Conservation (phyloP, 1,139 yeast genomes). For the Hansenula anomala region DNA sequence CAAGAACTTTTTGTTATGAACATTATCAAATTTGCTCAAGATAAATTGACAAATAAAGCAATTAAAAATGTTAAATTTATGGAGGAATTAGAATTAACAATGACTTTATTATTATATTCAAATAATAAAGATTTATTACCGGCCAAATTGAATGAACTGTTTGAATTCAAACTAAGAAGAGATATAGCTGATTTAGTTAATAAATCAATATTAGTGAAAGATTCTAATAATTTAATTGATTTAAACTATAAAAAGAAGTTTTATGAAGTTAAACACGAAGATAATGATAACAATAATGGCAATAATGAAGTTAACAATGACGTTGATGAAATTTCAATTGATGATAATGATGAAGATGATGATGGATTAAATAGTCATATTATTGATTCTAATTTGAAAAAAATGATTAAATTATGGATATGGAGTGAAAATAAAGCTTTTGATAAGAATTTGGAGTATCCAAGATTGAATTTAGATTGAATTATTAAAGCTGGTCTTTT, state of each 20-base stretch:
- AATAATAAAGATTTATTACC: constrained; percentile 37
- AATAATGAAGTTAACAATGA: constrained; percentile 6
- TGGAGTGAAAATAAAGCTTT: constrained; percentile 52
- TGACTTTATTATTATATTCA: constrained; percentile 56
- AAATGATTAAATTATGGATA: constrained; percentile 54
- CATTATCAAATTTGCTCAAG: constrained; percentile 57
- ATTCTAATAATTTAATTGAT: constrained; percentile 6
- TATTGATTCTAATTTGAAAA: constrained; percentile 45
- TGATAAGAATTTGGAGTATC: constrained; percentile 32
- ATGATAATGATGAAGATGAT: constrained; percentile 21
- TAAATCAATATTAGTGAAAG: constrained; percentile 27
- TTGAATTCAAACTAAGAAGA: constrained; percentile 49
- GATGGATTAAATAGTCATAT: constrained; percentile 11
- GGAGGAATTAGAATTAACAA: constrained; percentile 63
- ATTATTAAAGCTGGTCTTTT: too few relatives aligned
- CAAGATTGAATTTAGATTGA: constrained; percentile 18
- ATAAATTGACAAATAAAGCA: constrained; percentile 55
- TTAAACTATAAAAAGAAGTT: constrained; percentile 3
- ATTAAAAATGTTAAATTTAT: constrained; percentile 44
- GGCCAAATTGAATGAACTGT: constrained; percentile 41
- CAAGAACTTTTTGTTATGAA: constrained; percentile 45
- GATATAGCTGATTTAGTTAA: constrained; percentile 60
- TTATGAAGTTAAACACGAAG: constrained; percentile 8
- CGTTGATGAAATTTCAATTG: not conserved
- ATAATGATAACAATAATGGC: constrained; percentile 5